These are phyloP conservation scores for Nidularia pulvinata DNA, from an alignment of 768 basidiomycete species.

Conservation along the genomic window DNA sequence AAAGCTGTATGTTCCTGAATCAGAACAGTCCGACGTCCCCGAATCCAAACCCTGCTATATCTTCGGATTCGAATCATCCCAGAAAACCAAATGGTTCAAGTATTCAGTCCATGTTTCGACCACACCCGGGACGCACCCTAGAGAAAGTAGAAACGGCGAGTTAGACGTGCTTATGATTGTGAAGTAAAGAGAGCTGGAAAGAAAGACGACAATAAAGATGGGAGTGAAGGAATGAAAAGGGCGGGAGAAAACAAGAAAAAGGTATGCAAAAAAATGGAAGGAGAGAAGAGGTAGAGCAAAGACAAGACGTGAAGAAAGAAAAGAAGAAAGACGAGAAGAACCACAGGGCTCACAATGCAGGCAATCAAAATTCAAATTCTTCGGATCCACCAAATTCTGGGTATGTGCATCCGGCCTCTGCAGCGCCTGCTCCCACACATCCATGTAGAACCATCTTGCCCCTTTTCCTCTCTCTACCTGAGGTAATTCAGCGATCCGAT, in stretches of 20 bases:
- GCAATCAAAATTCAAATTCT: conserved; percentile 5
- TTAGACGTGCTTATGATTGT: not conserved
- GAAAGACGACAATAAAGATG: no score
- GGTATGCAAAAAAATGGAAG: no score
- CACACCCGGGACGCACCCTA: conserved; percentile 5
- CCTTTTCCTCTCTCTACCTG: not conserved
- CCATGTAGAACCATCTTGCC: conserved; percentile 10
- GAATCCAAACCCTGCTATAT: not conserved
- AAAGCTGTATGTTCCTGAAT: no score
- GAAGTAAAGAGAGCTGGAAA: no score
- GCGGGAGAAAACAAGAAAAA: no score
- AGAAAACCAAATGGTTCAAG: conserved; percentile 2
- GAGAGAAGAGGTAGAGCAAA: no score
- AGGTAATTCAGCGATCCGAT: not conserved
- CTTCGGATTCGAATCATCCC: not conserved
- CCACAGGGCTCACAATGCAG: conserved; percentile 10
- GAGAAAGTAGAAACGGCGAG: not conserved
- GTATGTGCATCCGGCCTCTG: conserved; percentile 15
- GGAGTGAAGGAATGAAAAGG: no score
- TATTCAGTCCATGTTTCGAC: conserved; percentile 6
- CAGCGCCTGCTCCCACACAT: conserved; percentile 11
- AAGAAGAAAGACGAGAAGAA: not conserved
- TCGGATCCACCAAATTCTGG: conserved; percentile 4
- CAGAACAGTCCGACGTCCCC: no score
- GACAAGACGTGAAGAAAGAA: no score